These are phyloP conservation scores for Leersia perrieri DNA, from an alignment of 176 grass and related monocot genomes.

Conservation along the genomic window DNA sequence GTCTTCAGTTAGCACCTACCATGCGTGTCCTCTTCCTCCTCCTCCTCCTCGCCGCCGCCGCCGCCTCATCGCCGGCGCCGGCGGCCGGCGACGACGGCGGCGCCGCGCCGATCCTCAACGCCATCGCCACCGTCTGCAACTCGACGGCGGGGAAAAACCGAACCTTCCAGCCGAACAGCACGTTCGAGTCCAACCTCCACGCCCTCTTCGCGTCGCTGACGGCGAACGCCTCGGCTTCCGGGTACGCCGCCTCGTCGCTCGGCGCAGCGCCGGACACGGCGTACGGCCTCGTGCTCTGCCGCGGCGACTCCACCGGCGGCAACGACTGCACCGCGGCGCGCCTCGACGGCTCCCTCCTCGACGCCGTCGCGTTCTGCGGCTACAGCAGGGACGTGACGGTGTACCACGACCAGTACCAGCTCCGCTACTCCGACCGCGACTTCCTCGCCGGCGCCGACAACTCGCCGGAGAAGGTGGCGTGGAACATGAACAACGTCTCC, in stretches of 20 bases:
- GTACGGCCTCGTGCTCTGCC: constrained; percentile 53
- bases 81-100: not conserved
- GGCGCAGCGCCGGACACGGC: constrained; percentile 14
- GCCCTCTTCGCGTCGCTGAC: constrained; percentile 26
- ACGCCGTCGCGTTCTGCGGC: no score
- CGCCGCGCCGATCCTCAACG: constrained; percentile 30
- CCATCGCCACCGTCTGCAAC: constrained; percentile 24
- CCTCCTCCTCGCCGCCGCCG: not conserved
- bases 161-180: constrained; percentile 33
- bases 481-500: constrained; percentile 45
- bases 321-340: not conserved
- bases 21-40: constrained; percentile 42
- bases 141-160: not conserved
- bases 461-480: not conserved
- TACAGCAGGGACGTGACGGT: constrained; percentile 35
- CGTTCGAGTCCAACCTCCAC: constrained; percentile 40
- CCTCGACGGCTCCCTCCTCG: no score
- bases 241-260: constrained; percentile 33
- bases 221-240: constrained; percentile 22
- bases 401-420: constrained; percentile 54
- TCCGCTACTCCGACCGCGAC: constrained; percentile 35
- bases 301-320: constrained; percentile 33
- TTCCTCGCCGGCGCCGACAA: constrained; percentile 29
- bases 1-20: not conserved
- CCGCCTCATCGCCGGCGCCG: not conserved